Conservation (phyloP, 2,329 filamentous ascomycete species). For the Stagonosporopsis tanaceti region DNA sequence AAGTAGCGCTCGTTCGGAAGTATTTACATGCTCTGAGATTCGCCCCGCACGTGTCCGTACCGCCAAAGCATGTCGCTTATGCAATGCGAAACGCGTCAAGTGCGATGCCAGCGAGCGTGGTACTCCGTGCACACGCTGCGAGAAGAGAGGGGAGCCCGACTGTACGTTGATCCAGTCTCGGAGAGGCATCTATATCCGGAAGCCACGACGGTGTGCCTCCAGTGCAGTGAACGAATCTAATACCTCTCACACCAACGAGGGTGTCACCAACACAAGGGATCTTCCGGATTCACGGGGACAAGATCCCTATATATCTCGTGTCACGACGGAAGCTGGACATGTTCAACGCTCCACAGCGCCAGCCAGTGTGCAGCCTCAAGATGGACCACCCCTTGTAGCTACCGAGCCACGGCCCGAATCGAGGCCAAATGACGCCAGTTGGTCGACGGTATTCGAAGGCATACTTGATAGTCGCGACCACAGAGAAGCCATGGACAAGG, state of each 20-base stretch:
- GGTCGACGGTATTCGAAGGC: slow-evolving; percentile 14
- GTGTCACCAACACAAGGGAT: background rate
- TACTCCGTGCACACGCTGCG: slow-evolving; percentile 12
- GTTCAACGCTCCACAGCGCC: background rate
- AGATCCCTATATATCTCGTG: background rate
- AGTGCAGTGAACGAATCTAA: background rate
- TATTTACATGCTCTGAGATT: background rate
- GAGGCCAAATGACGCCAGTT: slow-evolving; percentile 5
- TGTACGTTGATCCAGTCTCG: slow-evolving; percentile 14
- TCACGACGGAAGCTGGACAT: background rate
- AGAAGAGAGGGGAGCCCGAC: slow-evolving; percentile 4
- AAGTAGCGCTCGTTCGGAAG: background rate
- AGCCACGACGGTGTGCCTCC: slow-evolving; percentile 2
- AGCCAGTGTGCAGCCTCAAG: background rate
- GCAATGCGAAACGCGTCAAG: slow-evolving; percentile 17
- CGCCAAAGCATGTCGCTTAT: slow-evolving; percentile 16
- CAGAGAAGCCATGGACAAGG: slow-evolving; percentile 5
- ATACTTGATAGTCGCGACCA: background rate
- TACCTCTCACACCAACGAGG: background rate
- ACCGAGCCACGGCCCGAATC: background rate
- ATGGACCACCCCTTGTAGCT: background rate
- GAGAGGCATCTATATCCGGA: slow-evolving; percentile 15
- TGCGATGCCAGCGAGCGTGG: slow-evolving; percentile 16
- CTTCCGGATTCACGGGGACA: background rate
- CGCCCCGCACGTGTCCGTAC: slow-evolving; percentile 9